A percentile compares a stretch with the other conserved stretches of the same genome.
Evolutionary conservation across 139 green algal species (phyloP).

Genomic region (Mesotaenium endlicherianum): DNA sequence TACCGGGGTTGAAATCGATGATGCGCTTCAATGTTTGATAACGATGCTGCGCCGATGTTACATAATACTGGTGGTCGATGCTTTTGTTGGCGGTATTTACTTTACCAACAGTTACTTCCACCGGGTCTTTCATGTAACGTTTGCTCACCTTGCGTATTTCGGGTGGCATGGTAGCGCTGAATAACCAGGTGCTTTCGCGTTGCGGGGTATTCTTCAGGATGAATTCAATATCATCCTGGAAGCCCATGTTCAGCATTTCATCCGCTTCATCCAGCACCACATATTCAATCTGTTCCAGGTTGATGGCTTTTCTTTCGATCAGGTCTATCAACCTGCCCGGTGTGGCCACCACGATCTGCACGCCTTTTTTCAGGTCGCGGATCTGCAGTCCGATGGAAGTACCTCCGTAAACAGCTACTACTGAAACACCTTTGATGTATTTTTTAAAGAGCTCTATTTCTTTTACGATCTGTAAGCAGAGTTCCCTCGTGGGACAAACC

Average conservation of each 20-base stretch:
- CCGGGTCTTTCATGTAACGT: constrained; percentile 69
- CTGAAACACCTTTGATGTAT: constrained; percentile 63
- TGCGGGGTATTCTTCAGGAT: constrained; percentile 69
- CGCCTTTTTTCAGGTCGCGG: constrained; percentile 66
- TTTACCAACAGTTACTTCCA: constrained; percentile 86
- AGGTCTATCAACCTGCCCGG: constrained; percentile 68
- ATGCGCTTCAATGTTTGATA: too few species aligned
- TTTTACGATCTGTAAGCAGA: too few species aligned
- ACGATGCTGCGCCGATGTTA: too few species aligned
- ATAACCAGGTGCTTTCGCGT: constrained; percentile 89
- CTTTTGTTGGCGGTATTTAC: too few species aligned
- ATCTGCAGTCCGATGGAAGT: constrained; percentile 76
- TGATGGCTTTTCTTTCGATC: constrained; percentile 76
- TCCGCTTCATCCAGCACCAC: constrained; percentile 95
- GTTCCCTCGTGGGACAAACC: too few species aligned
- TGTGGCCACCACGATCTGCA: constrained; percentile 85
- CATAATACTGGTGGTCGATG: too few species aligned
- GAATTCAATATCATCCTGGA: constrained; percentile 94
- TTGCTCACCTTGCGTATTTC: constrained; percentile 77
- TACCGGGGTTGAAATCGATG: too few species aligned
- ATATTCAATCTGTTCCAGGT: constrained; percentile 72
- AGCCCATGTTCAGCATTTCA: constrained; percentile 99
- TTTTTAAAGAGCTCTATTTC: too few species aligned
- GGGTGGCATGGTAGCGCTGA: constrained; percentile 88
- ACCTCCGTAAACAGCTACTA: constrained; percentile 89